A percentile compares a stretch with the other conserved stretches of the same genome.
Evolutionary conservation across 257 asterid genomes (phyloP).

Genomic region (Osmanthus fragrans): DNA sequence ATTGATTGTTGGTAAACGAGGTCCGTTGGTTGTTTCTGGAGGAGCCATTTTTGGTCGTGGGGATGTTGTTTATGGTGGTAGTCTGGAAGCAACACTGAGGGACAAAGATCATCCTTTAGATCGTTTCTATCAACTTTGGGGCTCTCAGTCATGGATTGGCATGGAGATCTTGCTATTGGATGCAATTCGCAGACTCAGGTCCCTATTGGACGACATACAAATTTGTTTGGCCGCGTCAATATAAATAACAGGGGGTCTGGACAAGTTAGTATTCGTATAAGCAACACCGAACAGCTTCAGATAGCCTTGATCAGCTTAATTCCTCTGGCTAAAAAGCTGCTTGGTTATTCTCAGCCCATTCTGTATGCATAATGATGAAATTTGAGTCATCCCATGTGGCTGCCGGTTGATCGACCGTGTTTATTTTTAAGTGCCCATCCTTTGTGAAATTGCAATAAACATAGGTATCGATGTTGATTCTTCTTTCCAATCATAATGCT

Average conservation of each 20-base stretch:
- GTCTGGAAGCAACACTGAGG: constrained; percentile 83
- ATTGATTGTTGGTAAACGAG: constrained; percentile 62
- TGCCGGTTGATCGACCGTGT: constrained; percentile 16
- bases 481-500: neutral
- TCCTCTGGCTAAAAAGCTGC: constrained; percentile 65
- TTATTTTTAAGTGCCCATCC: constrained; percentile 33
- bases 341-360: constrained; percentile 55
- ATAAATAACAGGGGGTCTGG: constrained; percentile 84
- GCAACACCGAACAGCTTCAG: constrained; percentile 94
- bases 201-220: constrained; percentile 80
- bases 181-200: constrained; percentile 87
- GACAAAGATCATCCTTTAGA: constrained; percentile 90
- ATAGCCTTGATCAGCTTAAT: constrained; percentile 65
- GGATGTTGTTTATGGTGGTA: constrained; percentile 90
- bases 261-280: constrained; percentile 73
- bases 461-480: constrained; percentile 41
- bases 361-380: constrained; percentile 46
- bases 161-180: constrained; percentile 95
- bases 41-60: constrained; percentile 92
- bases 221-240: constrained; percentile 83
- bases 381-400: constrained; percentile 19
- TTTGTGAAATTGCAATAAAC: constrained; percentile 34
- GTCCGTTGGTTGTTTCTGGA: constrained; percentile 78
- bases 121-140: constrained; percentile 82
- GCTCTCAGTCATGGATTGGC: constrained; percentile 91